Evolutionary conservation across 306 rosid genomes (phyloP).

Genomic region (Coriaria nepalensis): DNA sequence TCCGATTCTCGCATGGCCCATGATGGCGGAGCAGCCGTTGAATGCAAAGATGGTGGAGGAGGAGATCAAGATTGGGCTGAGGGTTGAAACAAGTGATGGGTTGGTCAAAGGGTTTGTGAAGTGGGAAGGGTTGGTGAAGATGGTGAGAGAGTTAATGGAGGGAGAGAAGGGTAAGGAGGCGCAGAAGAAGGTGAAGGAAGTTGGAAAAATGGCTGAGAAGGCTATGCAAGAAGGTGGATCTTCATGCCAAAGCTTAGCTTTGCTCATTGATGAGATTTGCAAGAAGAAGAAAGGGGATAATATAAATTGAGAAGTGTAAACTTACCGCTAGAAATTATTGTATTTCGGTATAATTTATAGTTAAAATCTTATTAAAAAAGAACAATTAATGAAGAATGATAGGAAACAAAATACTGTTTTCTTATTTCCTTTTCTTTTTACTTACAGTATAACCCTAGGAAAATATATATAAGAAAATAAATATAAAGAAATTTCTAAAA

Average conservation of each 20-base stretch:
- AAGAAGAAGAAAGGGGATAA: too few relatives aligned
- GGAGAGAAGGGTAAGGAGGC: conserved; percentile 23
- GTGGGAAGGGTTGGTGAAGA: conserved; percentile 21
- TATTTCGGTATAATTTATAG: too few relatives aligned
- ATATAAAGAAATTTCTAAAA: too few relatives aligned
- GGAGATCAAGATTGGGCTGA: conserved; percentile 29
- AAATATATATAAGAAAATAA: too few relatives aligned
- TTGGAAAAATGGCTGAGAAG: conserved; percentile 22
- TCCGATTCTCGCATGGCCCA: conserved; percentile 38
- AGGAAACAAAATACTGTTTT: too few relatives aligned
- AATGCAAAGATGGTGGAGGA: conserved; percentile 43
- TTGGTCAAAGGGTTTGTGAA: conserved; percentile 25
- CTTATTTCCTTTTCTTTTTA: too few relatives aligned
- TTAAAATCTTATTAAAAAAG: too few relatives aligned
- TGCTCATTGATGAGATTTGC: conserved; percentile 14
- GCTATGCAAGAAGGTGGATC: conserved; percentile 34
- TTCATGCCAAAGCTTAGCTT: conserved; percentile 15
- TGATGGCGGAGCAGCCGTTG: conserved; percentile 32
- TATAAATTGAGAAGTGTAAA: too few relatives aligned
- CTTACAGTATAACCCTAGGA: too few relatives aligned
- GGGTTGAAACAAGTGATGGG: conserved; percentile 18
- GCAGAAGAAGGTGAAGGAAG: conserved; percentile 22
- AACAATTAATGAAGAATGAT: too few relatives aligned
- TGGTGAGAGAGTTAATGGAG: conserved; percentile 31
- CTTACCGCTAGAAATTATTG: too few relatives aligned